A percentile compares a stretch with the other conserved stretches of the same genome.
These are phyloP conservation scores for Comarum palustre DNA, from an alignment of 306 rosid species.

Conservation along the genomic window DNA sequence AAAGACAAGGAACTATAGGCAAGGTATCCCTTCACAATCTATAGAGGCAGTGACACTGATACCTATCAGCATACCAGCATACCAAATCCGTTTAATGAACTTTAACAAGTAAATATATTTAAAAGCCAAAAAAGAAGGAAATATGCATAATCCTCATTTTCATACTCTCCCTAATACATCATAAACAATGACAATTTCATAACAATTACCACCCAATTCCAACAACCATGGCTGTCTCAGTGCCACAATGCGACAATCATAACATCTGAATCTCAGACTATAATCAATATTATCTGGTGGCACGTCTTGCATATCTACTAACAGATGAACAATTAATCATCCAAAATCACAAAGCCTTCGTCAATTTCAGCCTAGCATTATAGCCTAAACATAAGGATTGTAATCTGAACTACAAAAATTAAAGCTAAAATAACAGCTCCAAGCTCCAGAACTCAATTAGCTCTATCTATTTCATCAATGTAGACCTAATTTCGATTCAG, in stretches of 20 bases:
- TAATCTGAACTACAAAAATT: neutral
- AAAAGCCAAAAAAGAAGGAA: neutral
- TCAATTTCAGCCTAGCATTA: neutral
- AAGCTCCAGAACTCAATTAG: neutral
- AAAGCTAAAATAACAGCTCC: neutral
- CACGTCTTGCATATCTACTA: neutral
- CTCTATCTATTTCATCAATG: neutral
- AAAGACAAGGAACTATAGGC: slow-evolving; percentile 15
- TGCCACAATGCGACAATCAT: neutral
- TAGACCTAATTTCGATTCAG: neutral
- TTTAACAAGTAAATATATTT: neutral
- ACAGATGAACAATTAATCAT: neutral
- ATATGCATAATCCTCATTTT: neutral
- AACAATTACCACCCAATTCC: neutral
- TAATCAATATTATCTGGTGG: no score
- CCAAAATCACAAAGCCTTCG: neutral
- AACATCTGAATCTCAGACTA: neutral
- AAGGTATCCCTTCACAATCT: slow-evolving; percentile 19
- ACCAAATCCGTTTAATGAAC: slow-evolving; percentile 7
- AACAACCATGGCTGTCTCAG: neutral
- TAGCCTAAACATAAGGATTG: neutral
- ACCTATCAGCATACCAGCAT: neutral
- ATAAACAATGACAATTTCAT: neutral
- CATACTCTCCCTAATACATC: neutral
- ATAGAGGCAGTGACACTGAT: neutral